These are phyloP conservation scores for Alternaria sp. DNA, from an alignment of 2,329 filamentous ascomycete species.

Conservation along the genomic window DNA sequence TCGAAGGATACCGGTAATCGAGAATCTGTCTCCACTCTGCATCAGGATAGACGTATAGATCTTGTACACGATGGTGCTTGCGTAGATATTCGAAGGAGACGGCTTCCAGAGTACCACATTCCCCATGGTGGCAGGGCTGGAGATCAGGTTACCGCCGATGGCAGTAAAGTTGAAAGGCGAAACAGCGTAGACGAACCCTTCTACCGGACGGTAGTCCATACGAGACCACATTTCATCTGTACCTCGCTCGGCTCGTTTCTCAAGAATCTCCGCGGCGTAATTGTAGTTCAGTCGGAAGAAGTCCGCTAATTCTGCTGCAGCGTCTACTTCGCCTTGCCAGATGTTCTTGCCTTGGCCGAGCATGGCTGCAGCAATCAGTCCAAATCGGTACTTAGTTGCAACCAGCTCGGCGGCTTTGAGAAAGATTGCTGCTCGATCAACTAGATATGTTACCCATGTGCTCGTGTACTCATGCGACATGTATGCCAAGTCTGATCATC, in stretches of 20 bases:
- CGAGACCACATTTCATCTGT: slow-evolving; percentile 83
- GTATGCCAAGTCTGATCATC: not conserved
- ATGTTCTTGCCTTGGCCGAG: slow-evolving; percentile 96
- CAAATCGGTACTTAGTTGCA: slow-evolving; percentile 88
- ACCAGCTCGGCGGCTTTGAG: slow-evolving; percentile 93
- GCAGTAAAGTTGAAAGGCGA: slow-evolving; percentile 97
- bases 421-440: slow-evolving; percentile 89
- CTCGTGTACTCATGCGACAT: not conserved
- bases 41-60: slow-evolving; percentile 86
- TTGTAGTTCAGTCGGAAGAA: slow-evolving; percentile 91
- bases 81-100: slow-evolving; percentile 81
- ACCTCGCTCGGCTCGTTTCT: slow-evolving; percentile 83
- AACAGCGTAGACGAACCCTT: slow-evolving; percentile 93
- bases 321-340: slow-evolving; percentile 96
- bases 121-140: slow-evolving; percentile 83
- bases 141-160: slow-evolving; percentile 84
- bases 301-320: slow-evolving; percentile 88
- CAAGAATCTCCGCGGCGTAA: slow-evolving; percentile 88
- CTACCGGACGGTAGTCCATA: slow-evolving; percentile 84
- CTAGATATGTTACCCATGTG: slow-evolving; percentile 61
- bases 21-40: slow-evolving; percentile 61
- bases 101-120: slow-evolving; percentile 98
- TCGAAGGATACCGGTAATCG: slow-evolving; percentile 62
- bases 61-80: slow-evolving; percentile 86
- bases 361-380: slow-evolving; percentile 94